Evolutionary conservation across 768 basidiomycete genomes (phyloP).

Genomic region (Lanmaoa pseudosensibilis): DNA sequence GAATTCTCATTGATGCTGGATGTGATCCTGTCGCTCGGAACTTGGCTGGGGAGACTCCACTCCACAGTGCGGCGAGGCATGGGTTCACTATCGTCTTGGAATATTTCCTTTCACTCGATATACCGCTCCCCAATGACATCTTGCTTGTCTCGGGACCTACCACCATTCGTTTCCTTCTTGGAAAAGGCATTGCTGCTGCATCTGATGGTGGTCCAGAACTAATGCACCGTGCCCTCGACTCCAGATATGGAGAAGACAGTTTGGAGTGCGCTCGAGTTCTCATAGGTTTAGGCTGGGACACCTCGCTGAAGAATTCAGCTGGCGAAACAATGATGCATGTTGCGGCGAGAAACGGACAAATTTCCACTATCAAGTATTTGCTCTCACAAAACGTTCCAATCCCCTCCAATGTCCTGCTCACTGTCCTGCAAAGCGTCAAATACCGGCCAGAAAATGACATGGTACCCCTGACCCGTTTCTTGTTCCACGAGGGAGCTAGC

Average conservation of each 20-base stretch:
- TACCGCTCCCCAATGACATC: neutral
- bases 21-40: neutral
- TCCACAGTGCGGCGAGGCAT: neutral
- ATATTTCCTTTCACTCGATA: neutral
- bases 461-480: too few species aligned
- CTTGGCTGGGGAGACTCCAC: neutral
- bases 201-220: neutral
- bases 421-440: too few species aligned
- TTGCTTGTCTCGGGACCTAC: neutral
- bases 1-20: conserved; percentile 6
- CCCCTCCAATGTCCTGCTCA: neutral
- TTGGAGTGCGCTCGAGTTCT: neutral
- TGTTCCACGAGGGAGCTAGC: too few species aligned
- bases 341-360: neutral
- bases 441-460: too few species aligned
- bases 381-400: neutral
- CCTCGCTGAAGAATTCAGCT: neutral
- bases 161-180: neutral
- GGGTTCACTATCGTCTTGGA: neutral
- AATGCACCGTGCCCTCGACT: neutral
- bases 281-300: neutral
- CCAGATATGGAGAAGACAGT: neutral
- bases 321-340: neutral
- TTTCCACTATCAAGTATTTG: neutral
- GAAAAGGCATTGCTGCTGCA: neutral